Base-by-base conservation (phyloP, 2,329 filamentous ascomycete genomes). In the Fusarium falciforme region DNA sequence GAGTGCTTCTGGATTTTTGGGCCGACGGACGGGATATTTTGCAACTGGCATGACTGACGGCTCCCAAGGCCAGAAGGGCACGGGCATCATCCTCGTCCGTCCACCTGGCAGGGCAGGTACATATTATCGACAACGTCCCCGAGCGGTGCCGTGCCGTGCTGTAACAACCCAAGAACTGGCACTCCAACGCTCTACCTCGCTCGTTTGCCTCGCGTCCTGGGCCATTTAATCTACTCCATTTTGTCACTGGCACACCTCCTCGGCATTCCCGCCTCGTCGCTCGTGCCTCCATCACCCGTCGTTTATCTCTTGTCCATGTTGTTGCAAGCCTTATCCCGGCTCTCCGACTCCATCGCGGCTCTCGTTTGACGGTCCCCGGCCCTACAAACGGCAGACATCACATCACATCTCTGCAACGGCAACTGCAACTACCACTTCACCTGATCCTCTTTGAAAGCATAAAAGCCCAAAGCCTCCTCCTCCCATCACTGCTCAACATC, bases 81-180 rank as follows among this genome's bases (percentile, higher is more conserved):
- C 72, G 72, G 66, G 59, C 66, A 68, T 68, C 62, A 59, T 60
- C 64, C 57, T 66, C 63, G 68, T 73, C 69, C 66, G 36, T 67
- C 66, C 67, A 60, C 67, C 68, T 67, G 72, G 63, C 71, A 64
- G 76, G 72, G 63, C 71, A 64, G 76, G 76, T 78, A 78, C 76
- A 73, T 52, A 52, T 78, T 71, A 77, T 77, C 76, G 65, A 63
- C 69, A 78, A 71, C 71, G 59, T 77, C 76, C 76, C 76, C 74
- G 64, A 57, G 60, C 66, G 40, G 40, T 22, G 60, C 66, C 55
- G 59, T 71, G 70, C 40, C 60, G 59, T 71, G 70, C 40, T 76
- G 72, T 75, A 73, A 76, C 74, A 72, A 74, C 67, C 42, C 74
- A 68, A 70, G 77, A 76, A 73, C 72, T 47, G 42, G 64, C 64